Evolutionary conservation across 1,284 basidiomycete species (phyloP), one percentile per base, ranked within the genome.

Genomic region (Neotropicomus parvogracilis): DNA sequence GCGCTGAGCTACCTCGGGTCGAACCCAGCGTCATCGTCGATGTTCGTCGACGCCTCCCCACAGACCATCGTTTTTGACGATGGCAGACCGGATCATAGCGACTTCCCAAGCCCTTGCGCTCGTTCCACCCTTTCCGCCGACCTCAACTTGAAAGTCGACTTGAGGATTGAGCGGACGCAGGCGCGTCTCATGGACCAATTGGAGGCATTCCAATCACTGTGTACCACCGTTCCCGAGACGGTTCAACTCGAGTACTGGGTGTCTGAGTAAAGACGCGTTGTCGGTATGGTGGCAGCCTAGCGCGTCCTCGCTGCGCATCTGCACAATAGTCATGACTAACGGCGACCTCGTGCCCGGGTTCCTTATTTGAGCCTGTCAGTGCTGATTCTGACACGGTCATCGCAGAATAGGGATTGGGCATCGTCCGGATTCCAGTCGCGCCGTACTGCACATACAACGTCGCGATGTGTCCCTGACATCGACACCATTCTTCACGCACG

Each of bases 51-150:
- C n/a, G n/a, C n/a, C n/a, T n/a, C n/a, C n/a, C n/a, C n/a, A n/a
- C n/a, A n/a, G n/a, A n/a, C n/a, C 63, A n/a, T 70, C 69, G 14
- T 71, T 74, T 45, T 65, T 62, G 8, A 62, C 65, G 14, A 68
- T 74, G 56, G 70, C 70, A 3, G 62, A 66, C 20, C 70, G 74
- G 56, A 72, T 74, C 49, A 60, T 63, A 12, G 70, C 68, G 0
- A 69, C 73, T 12, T 71, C 70, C 17, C 66, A 68, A 29, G 68
- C 70, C 6, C 65, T 74, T 38, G 64, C 66, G 17, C 52, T 64
- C 12, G 59, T 69, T 17, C 55, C 55, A 33, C 53, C 52, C 27
- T 43, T 20, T 5, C 39, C 3, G 31, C 36, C 0, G 60, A 59
- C 16, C 19, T 59, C 24, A 31, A 24, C 3, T 11, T 4, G 5